These are phyloP conservation scores for Amphicarpaea edgeworthii DNA, from an alignment of 306 rosid species.

Conservation along the genomic window DNA sequence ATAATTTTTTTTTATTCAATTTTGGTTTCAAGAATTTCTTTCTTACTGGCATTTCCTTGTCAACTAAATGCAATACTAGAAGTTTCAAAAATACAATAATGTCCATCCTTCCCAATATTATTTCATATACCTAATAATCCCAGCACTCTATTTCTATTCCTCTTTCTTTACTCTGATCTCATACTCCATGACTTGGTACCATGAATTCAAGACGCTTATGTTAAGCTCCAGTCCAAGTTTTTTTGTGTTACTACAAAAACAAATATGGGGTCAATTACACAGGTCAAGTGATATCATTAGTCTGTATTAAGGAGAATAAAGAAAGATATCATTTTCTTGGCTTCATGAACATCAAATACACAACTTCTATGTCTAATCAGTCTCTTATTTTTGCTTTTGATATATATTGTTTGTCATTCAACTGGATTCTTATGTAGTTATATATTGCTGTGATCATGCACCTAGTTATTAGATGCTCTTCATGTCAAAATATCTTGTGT, in stretches of 20 bases:
- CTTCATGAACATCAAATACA: not conserved
- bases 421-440: conserved; percentile 14
- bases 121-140: not conserved
- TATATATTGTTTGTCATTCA: not conserved
- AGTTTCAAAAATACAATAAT: not conserved
- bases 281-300: not conserved
- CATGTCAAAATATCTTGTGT: conserved; percentile 1
- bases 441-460: conserved; percentile 14
- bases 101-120: not conserved
- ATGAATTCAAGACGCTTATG: not conserved
- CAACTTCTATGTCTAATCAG: not conserved
- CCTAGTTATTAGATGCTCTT: not conserved
- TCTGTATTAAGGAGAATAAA: not conserved
- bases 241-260: not conserved
- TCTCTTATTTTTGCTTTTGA: conserved; percentile 9
- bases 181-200: not conserved
- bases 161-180: not conserved
- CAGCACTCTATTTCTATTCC: conserved; percentile 1
- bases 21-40: no score
- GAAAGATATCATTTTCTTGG: not conserved
- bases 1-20: no score
- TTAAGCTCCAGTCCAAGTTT: not conserved
- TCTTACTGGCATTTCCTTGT: no score
- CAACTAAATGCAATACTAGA: not conserved
- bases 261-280: not conserved